These are phyloP conservation scores for Candida peoriensis DNA, from an alignment of 805 yeast genomes.

Conservation along the genomic window DNA sequence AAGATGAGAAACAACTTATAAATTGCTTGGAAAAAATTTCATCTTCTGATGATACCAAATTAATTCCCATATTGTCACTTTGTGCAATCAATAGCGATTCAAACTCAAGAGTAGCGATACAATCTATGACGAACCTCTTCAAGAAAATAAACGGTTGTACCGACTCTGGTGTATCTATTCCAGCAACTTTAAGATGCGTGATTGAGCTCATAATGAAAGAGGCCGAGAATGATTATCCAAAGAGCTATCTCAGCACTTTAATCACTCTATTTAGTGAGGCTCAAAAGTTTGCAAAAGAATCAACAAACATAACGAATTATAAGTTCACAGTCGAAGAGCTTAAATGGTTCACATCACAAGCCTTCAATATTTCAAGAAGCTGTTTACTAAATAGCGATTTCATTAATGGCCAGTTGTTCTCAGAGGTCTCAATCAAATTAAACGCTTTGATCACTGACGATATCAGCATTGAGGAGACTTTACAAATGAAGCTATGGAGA, in stretches of 20 bases:
- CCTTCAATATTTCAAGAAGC: slow-evolving; percentile 28
- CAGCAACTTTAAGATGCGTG: slow-evolving; percentile 26
- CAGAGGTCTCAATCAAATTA: slow-evolving; percentile 18
- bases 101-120: slow-evolving; percentile 22
- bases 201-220: slow-evolving; percentile 28
- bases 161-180: slow-evolving; percentile 18
- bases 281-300: slow-evolving; percentile 10
- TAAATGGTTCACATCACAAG: slow-evolving; percentile 36
- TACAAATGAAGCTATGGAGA: slow-evolving; percentile 15
- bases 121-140: slow-evolving; percentile 24
- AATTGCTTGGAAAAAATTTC: slow-evolving; percentile 29
- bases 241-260: slow-evolving; percentile 10
- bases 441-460: slow-evolving; percentile 21
- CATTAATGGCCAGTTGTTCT: slow-evolving; percentile 14
- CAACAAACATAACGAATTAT: slow-evolving; percentile 5
- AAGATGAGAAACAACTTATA: slow-evolving; percentile 12
- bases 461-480: slow-evolving; percentile 22
- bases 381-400: slow-evolving; percentile 17
- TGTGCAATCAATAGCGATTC: slow-evolving; percentile 28
- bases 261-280: slow-evolving; percentile 11
- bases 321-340: slow-evolving; percentile 28
- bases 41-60: slow-evolving; percentile 29
- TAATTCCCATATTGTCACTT: slow-evolving; percentile 28
- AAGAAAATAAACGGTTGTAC: slow-evolving; percentile 17
- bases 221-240: slow-evolving; percentile 9